Conservation (phyloP, 345 rosid species). For the Linum usitatissimum region DNA sequence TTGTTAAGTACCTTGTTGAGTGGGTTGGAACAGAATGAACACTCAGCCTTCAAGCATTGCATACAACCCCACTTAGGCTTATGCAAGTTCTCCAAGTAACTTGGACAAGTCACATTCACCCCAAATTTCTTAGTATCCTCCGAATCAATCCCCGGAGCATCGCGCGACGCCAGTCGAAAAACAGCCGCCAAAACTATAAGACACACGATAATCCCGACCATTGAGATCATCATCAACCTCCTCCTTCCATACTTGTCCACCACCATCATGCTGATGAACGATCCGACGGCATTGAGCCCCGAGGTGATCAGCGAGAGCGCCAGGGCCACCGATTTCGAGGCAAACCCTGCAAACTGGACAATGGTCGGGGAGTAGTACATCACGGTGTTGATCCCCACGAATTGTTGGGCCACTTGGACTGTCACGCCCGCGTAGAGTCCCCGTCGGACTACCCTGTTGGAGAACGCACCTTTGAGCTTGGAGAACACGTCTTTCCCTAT, state of each 20-base stretch:
- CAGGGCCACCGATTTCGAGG: constrained; percentile 65
- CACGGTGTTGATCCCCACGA: constrained; percentile 82
- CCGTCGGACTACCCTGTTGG: constrained; percentile 38
- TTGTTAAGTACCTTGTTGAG: constrained; percentile 23
- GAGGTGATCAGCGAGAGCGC: constrained; percentile 80
- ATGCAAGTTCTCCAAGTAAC: constrained; percentile 18
- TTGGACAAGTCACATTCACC: constrained; percentile 48
- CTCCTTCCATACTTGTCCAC: constrained; percentile 78
- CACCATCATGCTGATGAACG: constrained; percentile 59
- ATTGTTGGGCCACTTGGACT: constrained; percentile 85
- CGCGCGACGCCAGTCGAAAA: constrained; percentile 45
- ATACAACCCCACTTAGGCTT: constrained; percentile 47
- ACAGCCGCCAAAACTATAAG: constrained; percentile 41
- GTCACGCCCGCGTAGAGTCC: constrained; percentile 75
- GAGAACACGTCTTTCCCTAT: constrained; percentile 32
- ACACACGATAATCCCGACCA: constrained; percentile 55
- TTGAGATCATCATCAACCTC: constrained; percentile 63
- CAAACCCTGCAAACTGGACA: constrained; percentile 80
- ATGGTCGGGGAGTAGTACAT: constrained; percentile 85
- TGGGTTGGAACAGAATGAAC: constrained; percentile 46
- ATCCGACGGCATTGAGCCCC: constrained; percentile 69
- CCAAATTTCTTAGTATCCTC: constrained; percentile 36
- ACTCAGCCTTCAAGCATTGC: constrained; percentile 46
- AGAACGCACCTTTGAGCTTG: constrained; percentile 60
- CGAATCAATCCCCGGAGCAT: constrained; percentile 33